Conservation (phyloP, 768 basidiomycete species). For the Galerina sulciceps region DNA sequence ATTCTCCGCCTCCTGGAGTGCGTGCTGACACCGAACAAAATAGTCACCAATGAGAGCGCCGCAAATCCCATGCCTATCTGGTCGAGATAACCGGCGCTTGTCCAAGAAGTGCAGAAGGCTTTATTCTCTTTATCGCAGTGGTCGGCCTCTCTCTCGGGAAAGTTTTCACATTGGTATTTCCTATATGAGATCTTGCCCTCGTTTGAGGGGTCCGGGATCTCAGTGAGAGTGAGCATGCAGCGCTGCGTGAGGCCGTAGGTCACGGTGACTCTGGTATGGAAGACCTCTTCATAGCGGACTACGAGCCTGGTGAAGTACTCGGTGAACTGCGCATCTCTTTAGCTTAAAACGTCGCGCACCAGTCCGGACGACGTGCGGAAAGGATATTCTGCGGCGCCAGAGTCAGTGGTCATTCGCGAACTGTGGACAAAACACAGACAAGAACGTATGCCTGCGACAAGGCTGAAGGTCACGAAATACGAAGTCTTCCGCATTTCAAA, state of each 20-base stretch:
- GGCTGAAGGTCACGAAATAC: constrained; percentile 66
- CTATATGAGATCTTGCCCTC: constrained; percentile 52
- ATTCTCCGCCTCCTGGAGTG: constrained; percentile 75
- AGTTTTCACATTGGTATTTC: constrained; percentile 64
- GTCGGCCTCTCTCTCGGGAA: constrained; percentile 60
- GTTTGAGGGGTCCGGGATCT: constrained; percentile 48
- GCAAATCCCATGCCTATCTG: constrained; percentile 70
- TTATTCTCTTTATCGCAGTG: constrained; percentile 56
- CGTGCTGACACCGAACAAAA: constrained; percentile 73
- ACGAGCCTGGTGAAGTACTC: constrained; percentile 42
- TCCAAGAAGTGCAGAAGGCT: constrained; percentile 69
- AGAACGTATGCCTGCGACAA: constrained; percentile 52
- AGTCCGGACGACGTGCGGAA: constrained; percentile 62
- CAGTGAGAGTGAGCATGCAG: constrained; percentile 57
- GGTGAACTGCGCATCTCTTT: background rate
- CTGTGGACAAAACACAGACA: constrained; percentile 40
- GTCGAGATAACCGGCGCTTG: constrained; percentile 68
- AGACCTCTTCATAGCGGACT: constrained; percentile 44
- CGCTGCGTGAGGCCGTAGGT: constrained; percentile 63
- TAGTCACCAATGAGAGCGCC: constrained; percentile 55
- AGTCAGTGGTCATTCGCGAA: background rate
- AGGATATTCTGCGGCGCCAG: constrained; percentile 52
- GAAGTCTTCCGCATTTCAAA: constrained; percentile 67
- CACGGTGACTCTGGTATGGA: constrained; percentile 50
- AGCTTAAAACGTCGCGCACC: constrained; percentile 41